Conservation (phyloP, 2,329 filamentous ascomycete genomes). For the Botrytis medusae region DNA sequence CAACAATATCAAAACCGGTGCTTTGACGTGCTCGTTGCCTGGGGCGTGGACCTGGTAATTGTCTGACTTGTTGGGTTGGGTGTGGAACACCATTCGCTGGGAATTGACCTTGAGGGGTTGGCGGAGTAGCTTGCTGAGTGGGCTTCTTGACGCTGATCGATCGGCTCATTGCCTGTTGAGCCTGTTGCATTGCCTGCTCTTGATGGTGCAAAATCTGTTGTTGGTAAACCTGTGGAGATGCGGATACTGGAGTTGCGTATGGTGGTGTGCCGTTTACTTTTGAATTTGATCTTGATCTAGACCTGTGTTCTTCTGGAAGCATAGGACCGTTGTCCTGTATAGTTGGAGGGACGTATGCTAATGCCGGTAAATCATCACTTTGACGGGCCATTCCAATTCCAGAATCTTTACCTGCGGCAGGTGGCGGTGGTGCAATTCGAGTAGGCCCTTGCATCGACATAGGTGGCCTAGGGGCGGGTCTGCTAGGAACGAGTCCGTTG, state of each 20-base stretch:
- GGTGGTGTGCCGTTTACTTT: constrained; percentile 53
- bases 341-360: constrained; percentile 39
- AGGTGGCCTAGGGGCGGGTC: constrained; percentile 87
- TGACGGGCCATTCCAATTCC: constrained; percentile 61
- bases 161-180: constrained; percentile 37
- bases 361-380: constrained; percentile 52
- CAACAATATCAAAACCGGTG: constrained; percentile 77
- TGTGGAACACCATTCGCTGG: constrained; percentile 43
- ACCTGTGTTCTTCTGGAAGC: constrained; percentile 66
- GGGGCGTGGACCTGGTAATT: constrained; percentile 61
- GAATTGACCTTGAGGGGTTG: constrained; percentile 54
- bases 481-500: constrained; percentile 68
- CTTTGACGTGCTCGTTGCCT: constrained; percentile 78
- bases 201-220: constrained; percentile 74
- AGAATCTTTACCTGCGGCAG: constrained; percentile 60
- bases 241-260: constrained; percentile 32
- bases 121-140: constrained; percentile 47
- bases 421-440: constrained; percentile 56
- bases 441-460: constrained; percentile 66
- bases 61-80: constrained; percentile 37
- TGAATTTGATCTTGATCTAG: constrained; percentile 69
- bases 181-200: constrained; percentile 69
- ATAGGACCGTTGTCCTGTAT: constrained; percentile 42
- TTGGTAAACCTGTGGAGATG: constrained; percentile 50
- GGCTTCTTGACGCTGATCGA: constrained; percentile 42